phyloP scores from a whole-genome alignment of 805 yeast species.

The Suhomyces sp. region DNA sequence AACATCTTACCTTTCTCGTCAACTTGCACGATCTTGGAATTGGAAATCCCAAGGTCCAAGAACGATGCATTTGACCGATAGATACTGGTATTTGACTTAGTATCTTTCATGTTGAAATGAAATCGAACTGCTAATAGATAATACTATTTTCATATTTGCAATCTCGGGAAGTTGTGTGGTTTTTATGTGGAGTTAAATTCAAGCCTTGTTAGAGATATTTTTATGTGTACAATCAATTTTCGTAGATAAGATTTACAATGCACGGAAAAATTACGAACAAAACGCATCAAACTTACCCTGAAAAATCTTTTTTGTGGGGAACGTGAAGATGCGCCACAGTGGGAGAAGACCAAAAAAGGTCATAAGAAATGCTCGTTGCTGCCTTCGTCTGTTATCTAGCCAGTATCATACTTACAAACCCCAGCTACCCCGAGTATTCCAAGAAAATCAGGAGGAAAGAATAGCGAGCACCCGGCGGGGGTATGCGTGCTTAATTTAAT shows the following conservation, averaged over 20 bases:
- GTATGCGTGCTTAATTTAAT: background rate
- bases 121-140: background rate
- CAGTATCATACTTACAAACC: background rate
- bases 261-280: background rate
- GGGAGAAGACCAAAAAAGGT: background rate
- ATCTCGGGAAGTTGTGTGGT: background rate
- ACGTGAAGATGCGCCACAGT: background rate
- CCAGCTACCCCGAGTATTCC: background rate
- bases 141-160: background rate
- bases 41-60: constrained; percentile 25
- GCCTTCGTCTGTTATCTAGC: background rate
- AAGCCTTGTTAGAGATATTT: background rate
- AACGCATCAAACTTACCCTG: background rate
- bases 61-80: constrained; percentile 23
- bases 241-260: background rate
- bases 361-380: background rate
- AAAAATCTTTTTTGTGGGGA: background rate
- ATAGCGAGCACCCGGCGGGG: background rate
- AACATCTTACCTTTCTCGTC: constrained; percentile 20
- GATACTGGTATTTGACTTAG: constrained; percentile 20
- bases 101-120: constrained; percentile 12
- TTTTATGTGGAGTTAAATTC: background rate
- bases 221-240: background rate
- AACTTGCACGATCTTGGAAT: constrained; percentile 23
- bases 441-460: background rate